Evolutionary conservation across 2,329 filamentous ascomycete genomes (phyloP).

Genomic region (Paramyrothecium roridum): DNA sequence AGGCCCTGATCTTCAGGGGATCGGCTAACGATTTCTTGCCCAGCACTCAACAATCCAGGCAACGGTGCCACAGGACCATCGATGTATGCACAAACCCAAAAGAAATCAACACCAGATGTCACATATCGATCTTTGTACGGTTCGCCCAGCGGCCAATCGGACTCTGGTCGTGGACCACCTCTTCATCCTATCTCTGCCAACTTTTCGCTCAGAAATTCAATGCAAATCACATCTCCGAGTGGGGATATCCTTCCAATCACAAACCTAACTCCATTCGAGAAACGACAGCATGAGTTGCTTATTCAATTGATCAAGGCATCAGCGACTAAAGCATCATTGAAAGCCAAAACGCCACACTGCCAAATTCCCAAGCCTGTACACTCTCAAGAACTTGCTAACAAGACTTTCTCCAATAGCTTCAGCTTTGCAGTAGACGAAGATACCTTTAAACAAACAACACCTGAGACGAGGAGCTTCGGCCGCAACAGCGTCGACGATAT

Average conservation of each 20-base stretch:
- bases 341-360: slow-evolving; percentile 7
- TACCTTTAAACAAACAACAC: slow-evolving; percentile 30
- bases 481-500: slow-evolving; percentile 57
- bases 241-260: slow-evolving; percentile 19
- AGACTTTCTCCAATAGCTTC: slow-evolving; percentile 41
- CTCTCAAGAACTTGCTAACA: slow-evolving; percentile 26
- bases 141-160: neutral
- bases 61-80: slow-evolving; percentile 28
- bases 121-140: slow-evolving; percentile 4
- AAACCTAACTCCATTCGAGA: slow-evolving; percentile 34
- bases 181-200: neutral
- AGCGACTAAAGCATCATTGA: slow-evolving; percentile 10
- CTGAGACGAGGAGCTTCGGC: slow-evolving; percentile 37
- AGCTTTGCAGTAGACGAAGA: slow-evolving; percentile 43
- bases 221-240: slow-evolving; percentile 22
- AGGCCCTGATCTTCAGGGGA: neutral
- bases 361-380: slow-evolving; percentile 1
- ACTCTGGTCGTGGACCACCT: neutral
- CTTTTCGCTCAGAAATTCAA: neutral
- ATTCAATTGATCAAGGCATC: slow-evolving; percentile 31
- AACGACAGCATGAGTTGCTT: slow-evolving; percentile 34
- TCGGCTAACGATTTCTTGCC: slow-evolving; percentile 4
- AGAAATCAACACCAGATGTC: slow-evolving; percentile 8
- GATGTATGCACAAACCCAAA: slow-evolving; percentile 41
- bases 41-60: slow-evolving; percentile 9